phyloP scores from a whole-genome alignment of 2,329 filamentous ascomycete species.

The Dothidotthia symphoricarpi region DNA sequence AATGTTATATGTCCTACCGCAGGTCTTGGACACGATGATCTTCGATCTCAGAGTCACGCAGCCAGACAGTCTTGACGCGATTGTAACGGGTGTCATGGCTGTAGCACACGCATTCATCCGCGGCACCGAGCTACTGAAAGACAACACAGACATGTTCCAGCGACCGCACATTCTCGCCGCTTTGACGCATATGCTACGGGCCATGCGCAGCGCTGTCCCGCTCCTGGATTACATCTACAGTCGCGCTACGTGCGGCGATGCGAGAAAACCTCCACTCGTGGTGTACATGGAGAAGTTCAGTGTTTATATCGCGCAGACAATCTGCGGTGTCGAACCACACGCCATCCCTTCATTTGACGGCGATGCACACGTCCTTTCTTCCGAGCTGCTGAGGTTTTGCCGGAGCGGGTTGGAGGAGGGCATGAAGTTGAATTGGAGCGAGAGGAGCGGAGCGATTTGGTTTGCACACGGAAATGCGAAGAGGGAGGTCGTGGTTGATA shows the following conservation, averaged over 20 bases:
- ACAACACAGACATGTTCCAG: conserved; percentile 36
- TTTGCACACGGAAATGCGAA: conserved; percentile 47
- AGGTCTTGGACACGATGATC: conserved; percentile 46
- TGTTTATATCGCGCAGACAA: conserved; percentile 29
- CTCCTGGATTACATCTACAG: conserved; percentile 50
- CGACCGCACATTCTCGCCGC: conserved; percentile 43
- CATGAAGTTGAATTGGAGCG: conserved; percentile 49
- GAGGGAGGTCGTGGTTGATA: conserved; percentile 46
- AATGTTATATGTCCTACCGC: conserved; percentile 50
- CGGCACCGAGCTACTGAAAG: conserved; percentile 40
- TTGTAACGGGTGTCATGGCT: conserved; percentile 38
- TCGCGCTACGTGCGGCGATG: conserved; percentile 15
- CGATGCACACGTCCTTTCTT: conserved; percentile 5
- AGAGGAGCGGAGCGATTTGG: conserved; percentile 41
- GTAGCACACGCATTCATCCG: conserved; percentile 42
- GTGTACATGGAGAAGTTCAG: conserved; percentile 44
- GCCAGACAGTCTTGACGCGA: conserved; percentile 37
- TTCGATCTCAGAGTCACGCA: conserved; percentile 49
- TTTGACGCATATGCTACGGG: conserved; percentile 42
- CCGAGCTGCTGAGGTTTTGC: conserved; percentile 26
- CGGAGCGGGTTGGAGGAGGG: conserved; percentile 46
- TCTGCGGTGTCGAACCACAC: conserved; percentile 24
- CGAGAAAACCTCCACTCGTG: conserved; percentile 29
- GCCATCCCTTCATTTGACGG: conserved; percentile 16
- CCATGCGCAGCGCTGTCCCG: conserved; percentile 43